phyloP scores from a whole-genome alignment of 1,139 yeast genomes.

The Pichia norvegensis region DNA sequence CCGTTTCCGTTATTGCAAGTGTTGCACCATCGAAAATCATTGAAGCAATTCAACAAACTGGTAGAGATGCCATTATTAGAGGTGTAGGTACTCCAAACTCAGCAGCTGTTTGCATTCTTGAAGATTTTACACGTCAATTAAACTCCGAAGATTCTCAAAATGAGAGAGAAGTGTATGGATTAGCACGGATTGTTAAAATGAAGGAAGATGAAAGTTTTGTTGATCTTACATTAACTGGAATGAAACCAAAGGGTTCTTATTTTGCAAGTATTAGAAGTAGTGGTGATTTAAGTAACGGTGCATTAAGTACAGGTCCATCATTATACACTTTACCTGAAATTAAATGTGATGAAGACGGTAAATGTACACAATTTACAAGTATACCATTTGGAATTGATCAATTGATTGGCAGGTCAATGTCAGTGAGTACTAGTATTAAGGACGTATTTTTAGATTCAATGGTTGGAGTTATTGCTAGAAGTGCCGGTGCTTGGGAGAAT shows the following conservation, averaged over 20 bases:
- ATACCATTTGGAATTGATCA: conserved; percentile 51
- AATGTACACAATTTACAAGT: conserved; percentile 59
- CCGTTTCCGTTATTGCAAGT: conserved; percentile 57
- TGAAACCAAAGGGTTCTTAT: conserved; percentile 47
- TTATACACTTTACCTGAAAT: conserved; percentile 37
- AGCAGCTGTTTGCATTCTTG: conserved; percentile 88
- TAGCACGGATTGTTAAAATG: conserved; percentile 79
- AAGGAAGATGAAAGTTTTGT: conserved; percentile 45
- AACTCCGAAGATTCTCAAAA: not conserved
- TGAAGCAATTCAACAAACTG: conserved; percentile 57
- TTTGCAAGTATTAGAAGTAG: conserved; percentile 59
- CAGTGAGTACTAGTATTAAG: conserved; percentile 36
- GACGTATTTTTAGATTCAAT: conserved; percentile 38
- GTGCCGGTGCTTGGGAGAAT: conserved; percentile 97
- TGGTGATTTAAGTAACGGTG: conserved; percentile 76
- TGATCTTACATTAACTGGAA: conserved; percentile 73
- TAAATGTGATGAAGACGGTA: conserved; percentile 27
- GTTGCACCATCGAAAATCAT: conserved; percentile 66
- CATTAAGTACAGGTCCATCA: conserved; percentile 55
- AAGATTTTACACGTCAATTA: conserved; percentile 43
- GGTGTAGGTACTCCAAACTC: conserved; percentile 86
- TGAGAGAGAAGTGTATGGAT: conserved; percentile 71
- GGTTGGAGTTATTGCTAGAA: conserved; percentile 87
- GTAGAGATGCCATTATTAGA: conserved; percentile 83
- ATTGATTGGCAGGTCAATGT: conserved; percentile 74